Base-by-base conservation (phyloP, 306 rosid genomes). In the Pachyrhizus erosus region DNA sequence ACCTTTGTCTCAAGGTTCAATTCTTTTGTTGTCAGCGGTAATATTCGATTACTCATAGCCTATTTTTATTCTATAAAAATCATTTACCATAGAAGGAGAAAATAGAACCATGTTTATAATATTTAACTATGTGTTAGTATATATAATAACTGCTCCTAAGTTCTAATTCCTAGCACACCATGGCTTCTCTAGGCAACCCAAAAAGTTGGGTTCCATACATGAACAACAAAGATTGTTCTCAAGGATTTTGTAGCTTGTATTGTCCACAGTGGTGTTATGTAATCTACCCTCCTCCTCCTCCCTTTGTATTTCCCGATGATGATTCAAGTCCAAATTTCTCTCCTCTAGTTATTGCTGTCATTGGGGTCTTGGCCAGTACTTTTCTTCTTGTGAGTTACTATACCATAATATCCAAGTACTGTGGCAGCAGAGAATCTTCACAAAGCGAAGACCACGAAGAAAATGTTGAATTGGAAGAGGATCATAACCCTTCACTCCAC, bases 241-340 rank as follows among this genome's bases (percentile, higher is more conserved):
- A 89, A 89, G 98, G 97, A 49, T 89, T 92, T 74, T 96, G 98
- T 18, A 96, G 93, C 82, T 18, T 84, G 11, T 87, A 87, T 72
- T 96, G 99, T 60, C 99, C 98, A 27, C 97, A 96, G 12, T 92
- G 99, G 98, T 96, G 99, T 79, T 87, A 91, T 86, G 82, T 79
- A 69, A 70, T 86, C 20, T 74, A 84, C 45, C 93, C 99, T 54
- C 98, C 98, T 40, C 99, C 98, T 69, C 94, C 98, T 18, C 87
- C 94, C 5, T 65, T 89, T 33, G 94, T 87, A 82, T 90, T 93
- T 61, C 89, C 93, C 12, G 83, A 84, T 33, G 91, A 86, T 10
- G 77, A 86, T 84, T 87, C 94, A 5, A 67, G 87, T 77, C 88
- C 91, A 34, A 87, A 77, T 84, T 88, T 96, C 82, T 92, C 98